Percentiles rank a stretch among this genome's conserved stretches.
These are phyloP conservation scores for Fusarium haematococcum DNA, from an alignment of 2,329 filamentous ascomycete species.

Conservation along the genomic window DNA sequence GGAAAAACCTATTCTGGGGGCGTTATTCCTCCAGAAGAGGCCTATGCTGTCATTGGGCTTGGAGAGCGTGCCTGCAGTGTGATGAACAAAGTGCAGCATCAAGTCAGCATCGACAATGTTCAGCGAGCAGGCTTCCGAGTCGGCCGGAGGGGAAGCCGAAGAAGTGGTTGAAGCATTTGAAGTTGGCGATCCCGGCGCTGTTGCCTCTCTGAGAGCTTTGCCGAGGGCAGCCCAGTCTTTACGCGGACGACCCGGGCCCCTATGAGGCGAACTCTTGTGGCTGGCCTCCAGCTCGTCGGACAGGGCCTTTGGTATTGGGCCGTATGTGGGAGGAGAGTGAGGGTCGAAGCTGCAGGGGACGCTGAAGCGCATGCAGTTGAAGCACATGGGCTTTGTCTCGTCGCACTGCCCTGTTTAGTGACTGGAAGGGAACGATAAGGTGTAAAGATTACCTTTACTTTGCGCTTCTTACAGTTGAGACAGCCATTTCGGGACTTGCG, in stretches of 20 bases:
- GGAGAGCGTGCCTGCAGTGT: not conserved
- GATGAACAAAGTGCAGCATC: not conserved
- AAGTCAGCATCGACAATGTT: not conserved
- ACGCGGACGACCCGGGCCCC: not conserved
- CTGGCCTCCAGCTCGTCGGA: not conserved
- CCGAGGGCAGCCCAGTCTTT: not conserved
- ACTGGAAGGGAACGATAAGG: not conserved
- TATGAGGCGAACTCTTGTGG: not conserved
- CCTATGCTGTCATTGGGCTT: not conserved
- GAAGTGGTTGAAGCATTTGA: not conserved
- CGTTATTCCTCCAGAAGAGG: not conserved
- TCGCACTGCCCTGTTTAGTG: not conserved
- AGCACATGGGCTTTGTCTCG: conserved; percentile 6
- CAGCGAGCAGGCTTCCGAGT: not conserved
- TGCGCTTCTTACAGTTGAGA: conserved; percentile 2
- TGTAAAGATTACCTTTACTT: not conserved
- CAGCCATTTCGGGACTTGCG: conserved; percentile 6
- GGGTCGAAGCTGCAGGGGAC: not conserved
- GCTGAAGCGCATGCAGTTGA: conserved; percentile 1
- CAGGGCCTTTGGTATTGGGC: not conserved
- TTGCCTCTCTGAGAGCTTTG: not conserved
- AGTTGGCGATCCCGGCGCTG: not conserved
- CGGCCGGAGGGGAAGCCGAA: not conserved
- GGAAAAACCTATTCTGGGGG: not conserved
- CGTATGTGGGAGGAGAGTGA: not conserved